These are phyloP conservation scores for Stephanodiscus triporus DNA, from an alignment of 108 stramenopile genomes.

Conservation along the genomic window DNA sequence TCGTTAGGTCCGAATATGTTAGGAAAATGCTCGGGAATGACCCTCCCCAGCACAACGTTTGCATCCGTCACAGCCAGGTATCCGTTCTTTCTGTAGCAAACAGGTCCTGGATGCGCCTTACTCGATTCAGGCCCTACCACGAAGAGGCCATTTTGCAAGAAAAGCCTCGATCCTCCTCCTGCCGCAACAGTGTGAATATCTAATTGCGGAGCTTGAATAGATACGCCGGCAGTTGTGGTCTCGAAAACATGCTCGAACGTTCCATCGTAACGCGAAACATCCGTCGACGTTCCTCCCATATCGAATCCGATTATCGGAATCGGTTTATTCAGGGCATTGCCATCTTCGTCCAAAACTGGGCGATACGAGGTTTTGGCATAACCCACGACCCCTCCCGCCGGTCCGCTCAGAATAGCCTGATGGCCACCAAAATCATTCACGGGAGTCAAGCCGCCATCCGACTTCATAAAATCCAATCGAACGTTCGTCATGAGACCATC, in stretches of 20 bases:
- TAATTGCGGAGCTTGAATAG: constrained; percentile 93
- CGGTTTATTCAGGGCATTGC: constrained; percentile 31
- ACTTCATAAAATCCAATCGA: constrained; percentile 95
- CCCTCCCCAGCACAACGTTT: constrained; percentile 94
- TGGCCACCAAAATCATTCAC: constrained; percentile 93
- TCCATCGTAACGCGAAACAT: constrained; percentile 92
- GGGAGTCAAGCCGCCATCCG: constrained; percentile 97
- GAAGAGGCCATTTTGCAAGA: constrained; percentile 91
- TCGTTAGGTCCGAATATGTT: constrained; percentile 96
- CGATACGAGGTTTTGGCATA: constrained; percentile 95
- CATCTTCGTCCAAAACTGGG: constrained; percentile 26
- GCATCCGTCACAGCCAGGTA: constrained; percentile 98
- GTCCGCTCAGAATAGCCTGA: constrained; percentile 92
- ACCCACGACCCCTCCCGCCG: constrained; percentile 96
- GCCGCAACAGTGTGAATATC: constrained; percentile 99
- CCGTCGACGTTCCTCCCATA: constrained; percentile 98
- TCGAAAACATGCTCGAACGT: constrained; percentile 94
- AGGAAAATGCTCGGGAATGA: constrained; percentile 93
- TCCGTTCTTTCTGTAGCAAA: constrained; percentile 98
- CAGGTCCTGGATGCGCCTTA: constrained; percentile 97
- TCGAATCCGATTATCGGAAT: constrained; percentile 98
- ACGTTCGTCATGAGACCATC: constrained; percentile 70
- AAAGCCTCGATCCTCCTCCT: constrained; percentile 90
- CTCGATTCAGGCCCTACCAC: constrained; percentile 96
- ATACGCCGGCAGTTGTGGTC: constrained; percentile 95